A percentile compares a stretch with the other conserved stretches of the same genome.
Conservation (phyloP, 139 green algal species). For the Marvania coccoides region DNA sequence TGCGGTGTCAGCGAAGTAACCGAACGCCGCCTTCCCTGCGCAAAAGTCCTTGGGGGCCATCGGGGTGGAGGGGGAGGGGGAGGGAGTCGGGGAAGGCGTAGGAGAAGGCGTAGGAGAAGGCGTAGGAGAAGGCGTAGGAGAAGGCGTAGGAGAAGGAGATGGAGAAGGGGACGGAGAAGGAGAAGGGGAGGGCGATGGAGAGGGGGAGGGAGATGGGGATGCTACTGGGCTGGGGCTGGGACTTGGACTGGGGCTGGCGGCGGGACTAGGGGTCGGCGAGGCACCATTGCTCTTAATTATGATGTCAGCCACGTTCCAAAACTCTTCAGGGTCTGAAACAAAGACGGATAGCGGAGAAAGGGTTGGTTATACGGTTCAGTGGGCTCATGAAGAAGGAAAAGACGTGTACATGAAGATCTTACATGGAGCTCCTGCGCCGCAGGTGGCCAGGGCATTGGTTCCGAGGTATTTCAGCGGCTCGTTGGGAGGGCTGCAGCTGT, state of each 20-base stretch:
- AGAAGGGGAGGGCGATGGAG: not conserved
- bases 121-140: not conserved
- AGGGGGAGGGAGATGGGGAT: not conserved
- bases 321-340: conserved; percentile 23
- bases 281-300: conserved; percentile 9
- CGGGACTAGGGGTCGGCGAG: not conserved
- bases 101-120: too few species aligned
- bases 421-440: conserved; percentile 8
- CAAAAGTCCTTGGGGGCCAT: too few species aligned
- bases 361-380: not conserved
- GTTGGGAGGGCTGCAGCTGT: conserved; percentile 40
- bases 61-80: too few species aligned
- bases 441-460: conserved; percentile 11
- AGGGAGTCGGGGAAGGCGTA: too few species aligned
- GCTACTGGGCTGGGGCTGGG: not conserved
- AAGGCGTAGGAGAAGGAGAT: not conserved
- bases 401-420: not conserved
- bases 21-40: too few species aligned
- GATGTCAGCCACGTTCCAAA: conserved; percentile 43
- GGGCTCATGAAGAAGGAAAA: not conserved
- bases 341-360: not conserved
- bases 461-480: not conserved
- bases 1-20: too few species aligned
- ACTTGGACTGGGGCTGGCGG: not conserved
- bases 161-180: not conserved